phyloP scores from a whole-genome alignment of 2,329 filamentous ascomycete species.

The Apiospora phragmitis region DNA sequence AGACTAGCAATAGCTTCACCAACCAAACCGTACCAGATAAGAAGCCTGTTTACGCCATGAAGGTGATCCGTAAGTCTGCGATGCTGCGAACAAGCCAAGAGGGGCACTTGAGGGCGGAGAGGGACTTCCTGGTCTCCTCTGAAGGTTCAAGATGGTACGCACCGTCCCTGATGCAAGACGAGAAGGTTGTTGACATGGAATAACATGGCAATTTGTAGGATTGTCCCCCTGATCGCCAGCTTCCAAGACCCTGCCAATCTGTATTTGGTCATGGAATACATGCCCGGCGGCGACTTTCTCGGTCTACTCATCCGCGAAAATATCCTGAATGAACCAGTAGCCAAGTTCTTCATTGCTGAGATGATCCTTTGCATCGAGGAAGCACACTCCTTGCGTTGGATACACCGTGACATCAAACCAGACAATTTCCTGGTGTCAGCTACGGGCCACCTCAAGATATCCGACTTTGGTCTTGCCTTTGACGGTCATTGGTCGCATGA shows the following conservation, averaged over 20 bases:
- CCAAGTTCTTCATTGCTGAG: conserved; percentile 88
- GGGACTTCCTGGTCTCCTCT: conserved; percentile 87
- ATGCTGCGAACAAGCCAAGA: conserved; percentile 93
- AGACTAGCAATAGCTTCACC: conserved; percentile 19
- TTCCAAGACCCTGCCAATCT: conserved; percentile 85
- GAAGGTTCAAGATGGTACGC: conserved; percentile 78
- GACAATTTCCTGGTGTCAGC: conserved; percentile 94
- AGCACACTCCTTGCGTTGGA: conserved; percentile 82
- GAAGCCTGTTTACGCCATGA: conserved; percentile 86
- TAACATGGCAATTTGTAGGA: conserved; percentile 46
- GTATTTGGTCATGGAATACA: conserved; percentile 97
- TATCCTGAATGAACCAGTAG: conserved; percentile 73
- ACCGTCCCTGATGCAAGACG: neutral
- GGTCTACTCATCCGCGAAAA: conserved; percentile 84
- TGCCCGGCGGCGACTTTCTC: conserved; percentile 94
- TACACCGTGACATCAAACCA: conserved; percentile 94
- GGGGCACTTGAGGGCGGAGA: conserved; percentile 85
- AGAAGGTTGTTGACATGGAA: neutral
- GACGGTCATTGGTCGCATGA: conserved; percentile 95
- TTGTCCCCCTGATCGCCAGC: conserved; percentile 82
- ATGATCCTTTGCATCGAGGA: conserved; percentile 97
- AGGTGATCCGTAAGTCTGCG: conserved; percentile 89
- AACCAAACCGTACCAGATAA: conserved; percentile 12
- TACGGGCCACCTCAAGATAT: conserved; percentile 90
- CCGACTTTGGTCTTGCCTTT: conserved; percentile 94